Conservation (phyloP, 2,329 filamentous ascomycete species). For the Thelonectria rubi region DNA sequence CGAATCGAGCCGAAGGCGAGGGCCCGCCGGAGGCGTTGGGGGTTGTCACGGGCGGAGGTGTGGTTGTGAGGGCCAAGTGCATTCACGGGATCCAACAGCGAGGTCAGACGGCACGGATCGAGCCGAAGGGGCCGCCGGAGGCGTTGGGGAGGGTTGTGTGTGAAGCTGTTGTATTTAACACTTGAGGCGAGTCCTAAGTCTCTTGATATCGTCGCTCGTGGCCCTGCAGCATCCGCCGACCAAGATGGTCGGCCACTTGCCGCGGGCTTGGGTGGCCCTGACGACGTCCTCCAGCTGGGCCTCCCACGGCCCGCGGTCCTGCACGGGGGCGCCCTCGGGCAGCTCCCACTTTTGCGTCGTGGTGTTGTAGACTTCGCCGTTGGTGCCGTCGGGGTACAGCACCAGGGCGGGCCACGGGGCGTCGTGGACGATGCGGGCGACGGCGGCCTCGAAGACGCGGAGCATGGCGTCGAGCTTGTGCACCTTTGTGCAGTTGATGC, state of each 20-base stretch:
- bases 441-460: constrained; percentile 60
- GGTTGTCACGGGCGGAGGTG: too few relatives aligned
- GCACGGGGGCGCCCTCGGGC: constrained; percentile 39
- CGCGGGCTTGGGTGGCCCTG: constrained; percentile 46
- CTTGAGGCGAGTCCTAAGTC: constrained; percentile 40
- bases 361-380: constrained; percentile 73
- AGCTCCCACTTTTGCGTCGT: constrained; percentile 67
- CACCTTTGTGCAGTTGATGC: constrained; percentile 75
- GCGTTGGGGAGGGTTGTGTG: not conserved
- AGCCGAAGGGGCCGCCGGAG: too few relatives aligned
- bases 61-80: too few relatives aligned
- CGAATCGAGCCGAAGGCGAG: too few relatives aligned
- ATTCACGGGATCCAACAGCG: too few relatives aligned
- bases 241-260: constrained; percentile 56
- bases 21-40: too few relatives aligned
- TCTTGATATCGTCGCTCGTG: constrained; percentile 47
- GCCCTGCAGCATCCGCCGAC: constrained; percentile 65
- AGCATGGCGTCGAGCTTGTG: constrained; percentile 67
- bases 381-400: constrained; percentile 75
- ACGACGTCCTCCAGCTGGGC: constrained; percentile 54
- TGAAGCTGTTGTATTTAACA: constrained; percentile 6
- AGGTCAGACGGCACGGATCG: too few relatives aligned
- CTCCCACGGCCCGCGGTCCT: constrained; percentile 54
- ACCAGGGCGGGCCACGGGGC: constrained; percentile 63
- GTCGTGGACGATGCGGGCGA: constrained; percentile 49